Evolutionary conservation across 2,329 filamentous ascomycete species (phyloP), one percentile per base, ranked within the genome.

Genomic region (Beauveria brongniartii): DNA sequence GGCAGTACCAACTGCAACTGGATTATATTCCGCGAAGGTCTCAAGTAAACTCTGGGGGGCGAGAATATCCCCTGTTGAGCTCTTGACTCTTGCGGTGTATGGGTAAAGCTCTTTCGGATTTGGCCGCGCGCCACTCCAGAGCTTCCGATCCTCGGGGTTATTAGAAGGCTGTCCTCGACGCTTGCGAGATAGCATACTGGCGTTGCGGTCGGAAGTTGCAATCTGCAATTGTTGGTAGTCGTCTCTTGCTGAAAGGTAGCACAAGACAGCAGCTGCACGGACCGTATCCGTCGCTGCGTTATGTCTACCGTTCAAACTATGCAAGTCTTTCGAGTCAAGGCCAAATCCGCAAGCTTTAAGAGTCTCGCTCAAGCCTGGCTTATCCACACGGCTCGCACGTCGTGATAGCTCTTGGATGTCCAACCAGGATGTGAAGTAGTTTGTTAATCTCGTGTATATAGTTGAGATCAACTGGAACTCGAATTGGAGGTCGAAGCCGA

Each of bases 351-450:
- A 59, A 5, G 56, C 47, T 44, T n/a, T 53, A 1, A 59, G 24
- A 7, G 47, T 59, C 47, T 53, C 48, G 26, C 47, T 59, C 26
- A 59, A 37, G 1, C 56, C 56, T 3, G 56, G 56, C 22, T 46
- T 34, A 7, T 52, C 24, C 3, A 53, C 18, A 5, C 20, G 4
- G 56, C 47, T 59, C 3, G 40, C 46, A 37, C 30, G 37, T 10
- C 47, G 20, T 5, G 56, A 37, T 3, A 59, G 26, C 41, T 59
- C 56, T 8, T 59, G 56, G 22, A 59, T 5, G 24, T 59, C 56
- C n/a, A 59, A 24, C 48, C 56, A 59, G 18, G 56, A 59, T 6
- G 43, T 58, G 5, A 58, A 58, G n/a, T 58, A 58, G 2, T 41
- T 16, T 20, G 55, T 28, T 5, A 58, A 30, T 18, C n/a, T 9